Percentiles rank a stretch among this genome's conserved stretches.
Evolutionary conservation across 352 stramenopile genomes (phyloP).

Genomic region (Pythium insidiosum): DNA sequence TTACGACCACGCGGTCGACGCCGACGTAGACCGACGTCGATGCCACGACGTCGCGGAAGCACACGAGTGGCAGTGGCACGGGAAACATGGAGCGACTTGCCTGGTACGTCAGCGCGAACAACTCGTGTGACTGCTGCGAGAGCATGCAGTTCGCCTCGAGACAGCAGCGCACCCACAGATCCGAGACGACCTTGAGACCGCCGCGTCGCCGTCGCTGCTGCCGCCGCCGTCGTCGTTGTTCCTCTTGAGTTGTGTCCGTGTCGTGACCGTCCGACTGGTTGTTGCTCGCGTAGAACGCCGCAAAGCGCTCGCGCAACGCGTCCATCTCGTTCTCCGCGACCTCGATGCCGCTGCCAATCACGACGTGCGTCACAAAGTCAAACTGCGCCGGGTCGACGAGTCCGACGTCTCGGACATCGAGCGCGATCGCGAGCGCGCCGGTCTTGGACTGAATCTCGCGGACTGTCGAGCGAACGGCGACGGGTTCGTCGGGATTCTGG

Average conservation of each 20-base stretch:
- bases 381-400: constrained; percentile 43
- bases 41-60: constrained; percentile 37
- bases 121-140: constrained; percentile 38
- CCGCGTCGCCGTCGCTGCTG: not conserved
- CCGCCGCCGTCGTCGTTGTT: no score
- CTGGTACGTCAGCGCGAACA: constrained; percentile 30
- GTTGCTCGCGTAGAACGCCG: constrained; percentile 5
- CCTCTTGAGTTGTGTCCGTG: no score
- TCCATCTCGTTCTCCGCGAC: constrained; percentile 2
- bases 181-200: constrained; percentile 46
- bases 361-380: constrained; percentile 52
- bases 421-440: constrained; percentile 31
- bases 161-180: constrained; percentile 70
- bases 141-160: constrained; percentile 33
- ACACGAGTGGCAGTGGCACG: constrained; percentile 27
- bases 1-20: constrained; percentile 53
- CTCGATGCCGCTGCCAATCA: constrained; percentile 44
- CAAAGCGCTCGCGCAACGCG: no score
- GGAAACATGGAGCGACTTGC: constrained; percentile 38
- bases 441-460: constrained; percentile 23
- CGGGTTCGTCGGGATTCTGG: constrained; percentile 30
- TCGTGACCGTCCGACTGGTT: no score
- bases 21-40: constrained; percentile 57
- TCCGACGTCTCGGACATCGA: constrained; percentile 39
- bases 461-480: constrained; percentile 29